Percentiles rank a stretch among this genome's conserved stretches.
These are phyloP conservation scores for Mortierella sp. DNA, from an alignment of 371 early-diverging fungal species.

Conservation along the genomic window DNA sequence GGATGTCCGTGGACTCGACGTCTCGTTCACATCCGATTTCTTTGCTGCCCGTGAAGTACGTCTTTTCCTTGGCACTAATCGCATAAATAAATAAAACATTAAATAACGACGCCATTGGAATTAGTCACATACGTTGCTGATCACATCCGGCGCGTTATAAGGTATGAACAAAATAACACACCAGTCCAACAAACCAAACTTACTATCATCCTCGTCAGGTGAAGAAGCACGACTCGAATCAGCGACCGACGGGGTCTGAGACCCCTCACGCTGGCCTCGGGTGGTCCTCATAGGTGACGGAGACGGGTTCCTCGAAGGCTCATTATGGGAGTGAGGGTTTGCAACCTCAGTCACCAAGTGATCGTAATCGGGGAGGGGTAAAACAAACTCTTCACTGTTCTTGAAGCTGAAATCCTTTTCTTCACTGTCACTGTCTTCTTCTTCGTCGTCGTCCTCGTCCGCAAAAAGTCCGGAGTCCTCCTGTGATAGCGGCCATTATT, in stretches of 20 bases:
- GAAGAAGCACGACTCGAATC: slow-evolving; percentile 69
- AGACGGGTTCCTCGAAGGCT: slow-evolving; percentile 60
- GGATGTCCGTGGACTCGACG: slow-evolving; percentile 47
- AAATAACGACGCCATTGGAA: neutral
- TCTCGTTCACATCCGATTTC: slow-evolving; percentile 53
- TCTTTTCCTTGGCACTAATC: slow-evolving; percentile 43
- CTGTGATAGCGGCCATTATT: neutral
- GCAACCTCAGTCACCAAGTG: slow-evolving; percentile 70
- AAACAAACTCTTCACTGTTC: slow-evolving; percentile 64
- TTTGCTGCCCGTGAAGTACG: slow-evolving; percentile 44
- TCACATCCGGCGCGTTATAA: neutral
- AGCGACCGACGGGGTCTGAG: slow-evolving; percentile 67
- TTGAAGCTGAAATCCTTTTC: slow-evolving; percentile 62
- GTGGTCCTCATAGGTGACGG: slow-evolving; percentile 67
- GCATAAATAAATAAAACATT: neutral
- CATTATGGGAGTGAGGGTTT: slow-evolving; percentile 29
- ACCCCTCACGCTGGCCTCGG: slow-evolving; percentile 64
- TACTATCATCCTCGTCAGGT: slow-evolving; percentile 74
- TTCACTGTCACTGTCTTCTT: slow-evolving; percentile 50
- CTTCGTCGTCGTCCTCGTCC: slow-evolving; percentile 43
- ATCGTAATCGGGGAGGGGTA: slow-evolving; percentile 72
- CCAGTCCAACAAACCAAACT: neutral
- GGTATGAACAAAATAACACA: neutral
- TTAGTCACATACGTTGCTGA: neutral
- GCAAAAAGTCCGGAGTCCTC: slow-evolving; percentile 41